Evolutionary conservation across 2,329 filamentous ascomycete species (phyloP).

Genomic region (Trichoderma polysporum): DNA sequence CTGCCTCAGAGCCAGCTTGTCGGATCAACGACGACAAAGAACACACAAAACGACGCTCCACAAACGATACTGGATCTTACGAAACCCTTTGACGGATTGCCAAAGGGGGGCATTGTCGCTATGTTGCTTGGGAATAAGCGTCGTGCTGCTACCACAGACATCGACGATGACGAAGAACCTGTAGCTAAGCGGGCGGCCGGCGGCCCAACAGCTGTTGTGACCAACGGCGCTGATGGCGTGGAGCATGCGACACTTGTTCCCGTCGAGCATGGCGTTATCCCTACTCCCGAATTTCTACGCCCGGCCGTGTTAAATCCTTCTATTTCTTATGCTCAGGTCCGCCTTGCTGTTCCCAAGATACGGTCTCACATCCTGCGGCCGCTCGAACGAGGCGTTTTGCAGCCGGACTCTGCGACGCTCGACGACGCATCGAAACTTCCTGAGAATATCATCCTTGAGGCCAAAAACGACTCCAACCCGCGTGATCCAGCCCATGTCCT

Average conservation of each 20-base stretch:
- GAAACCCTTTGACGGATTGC: slow-evolving; percentile 89
- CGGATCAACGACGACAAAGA: slow-evolving; percentile 66
- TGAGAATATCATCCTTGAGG: slow-evolving; percentile 80
- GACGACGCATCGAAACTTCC: slow-evolving; percentile 63
- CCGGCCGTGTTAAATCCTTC: slow-evolving; percentile 84
- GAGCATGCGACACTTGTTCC: slow-evolving; percentile 69
- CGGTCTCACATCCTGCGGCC: slow-evolving; percentile 79
- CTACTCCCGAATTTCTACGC: slow-evolving; percentile 79
- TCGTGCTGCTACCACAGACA: slow-evolving; percentile 71
- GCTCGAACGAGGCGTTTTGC: slow-evolving; percentile 65
- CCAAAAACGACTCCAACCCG: slow-evolving; percentile 74
- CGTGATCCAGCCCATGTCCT: slow-evolving; percentile 83
- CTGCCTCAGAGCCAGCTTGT: slow-evolving; percentile 86
- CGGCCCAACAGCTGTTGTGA: slow-evolving; percentile 71
- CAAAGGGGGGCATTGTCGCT: slow-evolving; percentile 80
- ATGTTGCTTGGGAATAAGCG: slow-evolving; percentile 92
- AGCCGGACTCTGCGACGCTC: slow-evolving; percentile 47
- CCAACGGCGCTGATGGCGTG: slow-evolving; percentile 74
- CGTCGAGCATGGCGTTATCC: slow-evolving; percentile 59
- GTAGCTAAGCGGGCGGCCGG: slow-evolving; percentile 54
- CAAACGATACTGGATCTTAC: slow-evolving; percentile 85
- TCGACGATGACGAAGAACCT: slow-evolving; percentile 70
- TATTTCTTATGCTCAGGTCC: slow-evolving; percentile 76
- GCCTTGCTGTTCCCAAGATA: slow-evolving; percentile 84
- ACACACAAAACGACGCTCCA: slow-evolving; percentile 67